These are phyloP conservation scores for Rhinocladiella similis DNA, from an alignment of 2,329 filamentous ascomycete genomes.

Conservation along the genomic window DNA sequence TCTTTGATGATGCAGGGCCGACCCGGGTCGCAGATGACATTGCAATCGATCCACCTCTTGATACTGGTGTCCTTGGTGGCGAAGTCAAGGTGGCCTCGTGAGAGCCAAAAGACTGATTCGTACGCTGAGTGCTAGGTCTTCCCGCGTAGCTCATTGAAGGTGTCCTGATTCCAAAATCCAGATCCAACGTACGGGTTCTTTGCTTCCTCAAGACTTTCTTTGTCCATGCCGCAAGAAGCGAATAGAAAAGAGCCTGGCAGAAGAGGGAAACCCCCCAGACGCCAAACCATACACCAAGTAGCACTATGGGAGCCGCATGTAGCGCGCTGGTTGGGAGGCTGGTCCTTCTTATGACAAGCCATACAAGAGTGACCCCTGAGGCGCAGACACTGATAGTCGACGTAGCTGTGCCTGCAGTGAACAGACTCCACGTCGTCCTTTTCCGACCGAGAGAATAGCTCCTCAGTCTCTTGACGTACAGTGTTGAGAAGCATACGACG, in stretches of 20 bases:
- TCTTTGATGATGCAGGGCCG: constrained; percentile 18
- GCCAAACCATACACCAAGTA: constrained; percentile 25
- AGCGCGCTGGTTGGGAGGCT: constrained; percentile 19
- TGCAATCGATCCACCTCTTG: constrained; percentile 14
- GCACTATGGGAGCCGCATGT: constrained; percentile 6
- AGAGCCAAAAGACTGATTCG: constrained; percentile 24
- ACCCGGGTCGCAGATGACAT: constrained; percentile 25
- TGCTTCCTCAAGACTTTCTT: constrained; percentile 18
- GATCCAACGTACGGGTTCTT: constrained; percentile 15
- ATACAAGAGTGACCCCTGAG: constrained; percentile 25
- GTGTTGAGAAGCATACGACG: constrained; percentile 20
- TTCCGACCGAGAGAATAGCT: constrained; percentile 13
- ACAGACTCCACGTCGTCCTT: constrained; percentile 13
- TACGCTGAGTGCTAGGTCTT: constrained; percentile 16
- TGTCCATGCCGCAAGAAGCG: constrained; percentile 21
- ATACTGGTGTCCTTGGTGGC: constrained; percentile 27
- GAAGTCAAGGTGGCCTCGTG: constrained; percentile 27
- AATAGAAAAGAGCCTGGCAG: constrained; percentile 19
- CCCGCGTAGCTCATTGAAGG: constrained; percentile 10
- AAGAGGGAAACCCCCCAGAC: constrained; percentile 20
- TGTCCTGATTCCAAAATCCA: constrained; percentile 22
- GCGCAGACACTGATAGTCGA: constrained; percentile 15
- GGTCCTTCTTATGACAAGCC: constrained; percentile 16
- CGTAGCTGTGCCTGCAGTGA: constrained; percentile 10
- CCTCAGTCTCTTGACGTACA: constrained; percentile 16